Evolutionary conservation across 345 rosid genomes (phyloP).

Genomic region (Pseudoturritis turrita): DNA sequence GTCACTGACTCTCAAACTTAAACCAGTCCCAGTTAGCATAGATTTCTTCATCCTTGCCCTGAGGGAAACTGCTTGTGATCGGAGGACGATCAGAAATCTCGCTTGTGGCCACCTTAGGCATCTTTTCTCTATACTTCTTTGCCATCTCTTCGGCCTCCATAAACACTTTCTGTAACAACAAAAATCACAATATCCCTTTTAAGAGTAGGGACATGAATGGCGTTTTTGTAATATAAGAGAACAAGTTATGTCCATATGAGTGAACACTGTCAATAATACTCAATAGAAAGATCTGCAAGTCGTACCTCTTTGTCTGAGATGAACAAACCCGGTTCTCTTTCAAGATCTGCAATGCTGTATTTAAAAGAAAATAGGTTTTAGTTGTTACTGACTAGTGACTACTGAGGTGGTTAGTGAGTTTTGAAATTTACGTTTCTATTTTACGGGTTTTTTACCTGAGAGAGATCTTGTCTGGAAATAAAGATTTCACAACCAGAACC

Average conservation of each 20-base stretch:
- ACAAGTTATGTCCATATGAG: neutral
- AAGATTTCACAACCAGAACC: slow-evolving; percentile 75
- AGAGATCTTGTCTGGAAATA: slow-evolving; percentile 72
- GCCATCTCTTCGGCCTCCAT: slow-evolving; percentile 89
- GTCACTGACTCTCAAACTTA: slow-evolving; percentile 53
- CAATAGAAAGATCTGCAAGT: neutral
- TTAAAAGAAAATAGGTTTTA: neutral
- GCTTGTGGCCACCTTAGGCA: slow-evolving; percentile 30
- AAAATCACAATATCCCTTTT: neutral
- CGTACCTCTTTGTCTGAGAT: slow-evolving; percentile 72
- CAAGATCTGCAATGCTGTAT: slow-evolving; percentile 82
- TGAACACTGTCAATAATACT: neutral
- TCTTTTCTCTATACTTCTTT: slow-evolving; percentile 59
- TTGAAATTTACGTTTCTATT: neutral
- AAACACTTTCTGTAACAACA: slow-evolving; percentile 55
- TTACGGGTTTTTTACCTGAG: slow-evolving; percentile 52
- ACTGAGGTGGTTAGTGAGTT: no score
- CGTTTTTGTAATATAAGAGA: neutral
- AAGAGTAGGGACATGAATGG: neutral
- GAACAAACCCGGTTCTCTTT: slow-evolving; percentile 83
- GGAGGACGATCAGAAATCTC: slow-evolving; percentile 32
- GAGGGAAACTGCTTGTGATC: slow-evolving; percentile 32
- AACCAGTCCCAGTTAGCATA: slow-evolving; percentile 95
- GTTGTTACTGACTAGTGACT: no score
- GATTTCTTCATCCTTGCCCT: slow-evolving; percentile 46